Evolutionary conservation across 768 basidiomycete genomes (phyloP).

Genomic region (Fibroporia radiculosa): DNA sequence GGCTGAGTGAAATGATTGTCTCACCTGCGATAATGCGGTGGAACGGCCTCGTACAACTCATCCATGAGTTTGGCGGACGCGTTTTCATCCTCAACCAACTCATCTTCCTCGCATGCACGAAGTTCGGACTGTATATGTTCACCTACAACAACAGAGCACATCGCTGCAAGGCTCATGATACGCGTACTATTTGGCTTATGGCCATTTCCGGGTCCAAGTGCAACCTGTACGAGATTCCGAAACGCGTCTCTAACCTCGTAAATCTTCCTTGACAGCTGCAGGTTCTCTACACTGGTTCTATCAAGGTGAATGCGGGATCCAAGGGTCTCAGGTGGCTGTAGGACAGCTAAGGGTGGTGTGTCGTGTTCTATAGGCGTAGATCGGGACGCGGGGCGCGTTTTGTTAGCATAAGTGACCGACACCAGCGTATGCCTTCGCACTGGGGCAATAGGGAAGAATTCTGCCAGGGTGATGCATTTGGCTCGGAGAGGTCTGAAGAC

Average conservation of each 20-base stretch:
- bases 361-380: slow-evolving; percentile 2
- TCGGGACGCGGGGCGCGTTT: background rate
- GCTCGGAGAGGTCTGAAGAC: slow-evolving; percentile 40
- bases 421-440: slow-evolving; percentile 1
- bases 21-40: slow-evolving; percentile 45
- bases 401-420: slow-evolving; percentile 11
- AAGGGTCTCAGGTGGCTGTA: slow-evolving; percentile 29
- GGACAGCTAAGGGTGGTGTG: slow-evolving; percentile 28
- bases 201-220: slow-evolving; percentile 12
- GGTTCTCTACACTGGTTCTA: slow-evolving; percentile 24
- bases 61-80: slow-evolving; percentile 21
- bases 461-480: slow-evolving; percentile 34
- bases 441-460: slow-evolving; percentile 16
- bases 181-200: slow-evolving; percentile 1
- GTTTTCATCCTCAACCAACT: slow-evolving; percentile 19
- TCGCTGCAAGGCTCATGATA: slow-evolving; percentile 33
- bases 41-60: slow-evolving; percentile 44
- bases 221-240: slow-evolving; percentile 38
- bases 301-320: slow-evolving; percentile 28
- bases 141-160: slow-evolving; percentile 44
- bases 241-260: slow-evolving; percentile 52
- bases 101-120: slow-evolving; percentile 18
- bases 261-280: slow-evolving; percentile 40
- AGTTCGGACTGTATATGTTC: slow-evolving; percentile 31
- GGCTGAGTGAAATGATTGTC: slow-evolving; percentile 5